These are phyloP conservation scores for Calvatia gigantea DNA, from an alignment of 768 basidiomycete species.

Conservation along the genomic window DNA sequence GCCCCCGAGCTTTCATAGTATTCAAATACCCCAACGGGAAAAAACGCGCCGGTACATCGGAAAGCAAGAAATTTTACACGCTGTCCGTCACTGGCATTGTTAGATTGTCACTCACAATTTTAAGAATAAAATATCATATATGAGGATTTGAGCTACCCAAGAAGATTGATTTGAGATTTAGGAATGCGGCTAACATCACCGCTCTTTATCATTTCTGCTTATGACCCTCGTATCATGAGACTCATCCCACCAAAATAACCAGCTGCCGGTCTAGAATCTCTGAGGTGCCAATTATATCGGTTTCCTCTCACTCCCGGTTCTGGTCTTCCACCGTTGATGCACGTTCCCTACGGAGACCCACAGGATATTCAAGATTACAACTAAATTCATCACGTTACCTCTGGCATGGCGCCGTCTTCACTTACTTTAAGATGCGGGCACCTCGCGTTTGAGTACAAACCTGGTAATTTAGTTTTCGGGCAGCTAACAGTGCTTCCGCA, in stretches of 20 bases:
- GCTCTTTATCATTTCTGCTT: background rate
- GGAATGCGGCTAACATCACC: background rate
- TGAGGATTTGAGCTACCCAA: background rate
- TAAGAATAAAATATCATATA: background rate
- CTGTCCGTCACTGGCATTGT: background rate
- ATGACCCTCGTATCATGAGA: background rate
- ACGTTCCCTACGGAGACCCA: background rate
- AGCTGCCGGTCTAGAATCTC: background rate
- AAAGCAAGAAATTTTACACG: background rate
- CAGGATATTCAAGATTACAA: background rate
- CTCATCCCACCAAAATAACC: background rate
- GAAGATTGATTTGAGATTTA: slow-evolving; percentile 6
- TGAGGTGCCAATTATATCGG: background rate
- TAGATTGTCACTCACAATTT: too few relatives aligned
- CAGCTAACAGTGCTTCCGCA: background rate
- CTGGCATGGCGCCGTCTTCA: too few relatives aligned
- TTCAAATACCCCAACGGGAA: background rate
- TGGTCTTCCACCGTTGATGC: background rate
- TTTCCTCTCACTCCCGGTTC: background rate
- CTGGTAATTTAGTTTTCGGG: too few relatives aligned
- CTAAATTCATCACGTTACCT: background rate
- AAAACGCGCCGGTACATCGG: slow-evolving; percentile 1
- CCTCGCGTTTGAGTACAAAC: too few relatives aligned
- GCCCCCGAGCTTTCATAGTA: background rate
- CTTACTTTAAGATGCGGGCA: too few relatives aligned